Percentiles rank a stretch among this genome's conserved stretches.
These are phyloP conservation scores for Aspergillus oerlinghausenensis DNA, from an alignment of 2,329 filamentous ascomycete species.

Conservation along the genomic window DNA sequence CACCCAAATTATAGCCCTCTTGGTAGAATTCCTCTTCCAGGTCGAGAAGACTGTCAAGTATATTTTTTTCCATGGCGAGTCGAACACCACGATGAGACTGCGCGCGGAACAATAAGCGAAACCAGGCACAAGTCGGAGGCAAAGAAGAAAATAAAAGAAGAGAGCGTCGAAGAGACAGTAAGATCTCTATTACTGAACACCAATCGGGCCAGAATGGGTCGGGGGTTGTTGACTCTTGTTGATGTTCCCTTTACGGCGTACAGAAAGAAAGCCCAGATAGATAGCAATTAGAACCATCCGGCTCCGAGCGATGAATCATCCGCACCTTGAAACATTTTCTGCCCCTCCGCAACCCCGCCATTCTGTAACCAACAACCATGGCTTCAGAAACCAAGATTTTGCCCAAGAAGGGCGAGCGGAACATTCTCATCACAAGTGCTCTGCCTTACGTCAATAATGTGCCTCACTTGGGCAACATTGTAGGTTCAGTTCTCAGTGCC, in stretches of 20 bases:
- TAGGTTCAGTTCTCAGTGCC: conserved; percentile 81
- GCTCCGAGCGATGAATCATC: conserved; percentile 24
- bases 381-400: conserved; percentile 45
- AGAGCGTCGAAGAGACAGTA: neutral
- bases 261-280: conserved; percentile 60
- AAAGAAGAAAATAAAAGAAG: neutral
- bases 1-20: conserved; percentile 73
- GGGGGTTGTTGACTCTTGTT: neutral
- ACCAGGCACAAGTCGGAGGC: neutral
- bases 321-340: conserved; percentile 7
- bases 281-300: conserved; percentile 48
- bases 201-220: neutral
- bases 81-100: neutral
- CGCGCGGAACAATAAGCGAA: neutral
- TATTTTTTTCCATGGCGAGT: conserved; percentile 39
- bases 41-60: conserved; percentile 54
- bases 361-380: conserved; percentile 19
- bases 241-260: conserved; percentile 53
- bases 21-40: conserved; percentile 70
- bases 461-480: conserved; percentile 83
- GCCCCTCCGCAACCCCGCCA: conserved; percentile 16
- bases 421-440: conserved; percentile 88
- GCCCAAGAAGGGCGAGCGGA: conserved; percentile 70
- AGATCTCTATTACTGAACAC: too few species aligned
- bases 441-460: conserved; percentile 78